phyloP scores from a whole-genome alignment of 2,329 filamentous ascomycete genomes.

The Sarocladium brachiariae region DNA sequence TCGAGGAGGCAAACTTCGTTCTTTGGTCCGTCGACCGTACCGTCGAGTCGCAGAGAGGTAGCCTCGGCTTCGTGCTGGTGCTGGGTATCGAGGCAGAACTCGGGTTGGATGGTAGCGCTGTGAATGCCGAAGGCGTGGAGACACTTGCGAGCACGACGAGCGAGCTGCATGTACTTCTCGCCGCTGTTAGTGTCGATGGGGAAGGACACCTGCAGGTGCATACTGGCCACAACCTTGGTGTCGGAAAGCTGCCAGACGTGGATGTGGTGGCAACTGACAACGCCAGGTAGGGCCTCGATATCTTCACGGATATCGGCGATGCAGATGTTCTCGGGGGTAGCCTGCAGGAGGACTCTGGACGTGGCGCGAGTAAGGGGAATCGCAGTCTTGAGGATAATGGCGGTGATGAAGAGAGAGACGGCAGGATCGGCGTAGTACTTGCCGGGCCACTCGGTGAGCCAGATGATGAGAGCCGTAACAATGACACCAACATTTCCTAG shows the following conservation, averaged over 20 bases:
- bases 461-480: constrained; percentile 77
- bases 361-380: constrained; percentile 74
- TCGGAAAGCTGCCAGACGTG: constrained; percentile 98
- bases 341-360: constrained; percentile 85
- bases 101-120: constrained; percentile 93
- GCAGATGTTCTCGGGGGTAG: constrained; percentile 81
- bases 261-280: constrained; percentile 88
- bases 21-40: constrained; percentile 21
- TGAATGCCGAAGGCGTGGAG: constrained; percentile 95
- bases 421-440: constrained; percentile 84
- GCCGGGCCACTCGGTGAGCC: constrained; percentile 76
- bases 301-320: constrained; percentile 89
- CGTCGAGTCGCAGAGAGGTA: constrained; percentile 29
- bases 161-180: constrained; percentile 83
- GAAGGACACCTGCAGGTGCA: constrained; percentile 90
- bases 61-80: constrained; percentile 33
- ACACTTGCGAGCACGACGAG: constrained; percentile 74
- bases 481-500: constrained; percentile 85
- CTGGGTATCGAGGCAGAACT: constrained; percentile 58
- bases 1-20: constrained; percentile 42
- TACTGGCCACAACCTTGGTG: constrained; percentile 84
- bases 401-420: constrained; percentile 89
- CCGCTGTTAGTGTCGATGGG: constrained; percentile 76
- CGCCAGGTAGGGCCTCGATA: constrained; percentile 75
- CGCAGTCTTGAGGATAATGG: constrained; percentile 67